Evolutionary conservation across 1,284 basidiomycete genomes (phyloP).

Genomic region (Cryptococcus depauperatus): DNA sequence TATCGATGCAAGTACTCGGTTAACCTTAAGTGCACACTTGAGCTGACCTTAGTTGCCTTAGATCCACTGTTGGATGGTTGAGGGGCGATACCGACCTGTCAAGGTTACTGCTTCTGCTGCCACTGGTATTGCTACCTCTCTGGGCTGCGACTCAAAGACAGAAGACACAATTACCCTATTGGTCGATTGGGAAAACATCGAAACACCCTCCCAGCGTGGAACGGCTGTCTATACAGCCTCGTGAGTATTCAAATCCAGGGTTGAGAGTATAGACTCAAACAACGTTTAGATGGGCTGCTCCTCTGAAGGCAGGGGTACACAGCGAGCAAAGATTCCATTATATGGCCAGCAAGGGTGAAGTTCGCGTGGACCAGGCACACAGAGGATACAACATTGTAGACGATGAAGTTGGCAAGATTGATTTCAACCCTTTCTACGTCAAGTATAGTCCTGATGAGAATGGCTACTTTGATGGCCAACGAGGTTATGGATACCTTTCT

Average conservation of each 20-base stretch:
- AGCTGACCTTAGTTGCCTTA: slow-evolving; percentile 10
- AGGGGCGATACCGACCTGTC: slow-evolving; percentile 61
- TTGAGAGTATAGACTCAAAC: neutral
- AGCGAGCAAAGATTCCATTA: slow-evolving; percentile 90
- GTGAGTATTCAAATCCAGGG: slow-evolving; percentile 1
- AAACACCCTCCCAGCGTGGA: slow-evolving; percentile 55
- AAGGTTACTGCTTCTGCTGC: slow-evolving; percentile 81
- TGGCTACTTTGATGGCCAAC: slow-evolving; percentile 86
- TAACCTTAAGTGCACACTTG: neutral
- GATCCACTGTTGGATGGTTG: slow-evolving; percentile 85
- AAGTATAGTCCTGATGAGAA: slow-evolving; percentile 85
- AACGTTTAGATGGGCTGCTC: slow-evolving; percentile 47
- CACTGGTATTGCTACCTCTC: slow-evolving; percentile 75
- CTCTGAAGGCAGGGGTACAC: slow-evolving; percentile 53
- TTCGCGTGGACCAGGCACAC: slow-evolving; percentile 84
- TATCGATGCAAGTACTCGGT: slow-evolving; percentile 48
- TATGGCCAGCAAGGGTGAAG: slow-evolving; percentile 87
- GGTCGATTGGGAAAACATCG: slow-evolving; percentile 79
- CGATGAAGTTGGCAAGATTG: slow-evolving; percentile 60
- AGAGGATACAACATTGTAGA: slow-evolving; percentile 83
- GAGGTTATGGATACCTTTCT: slow-evolving; percentile 79
- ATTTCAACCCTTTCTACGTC: slow-evolving; percentile 87
- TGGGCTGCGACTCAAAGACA: slow-evolving; percentile 57
- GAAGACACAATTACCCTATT: slow-evolving; percentile 92
- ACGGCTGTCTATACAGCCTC: slow-evolving; percentile 75